Conservation (phyloP, 2,329 filamentous ascomycete species). For the Fusarium subtropicale region DNA sequence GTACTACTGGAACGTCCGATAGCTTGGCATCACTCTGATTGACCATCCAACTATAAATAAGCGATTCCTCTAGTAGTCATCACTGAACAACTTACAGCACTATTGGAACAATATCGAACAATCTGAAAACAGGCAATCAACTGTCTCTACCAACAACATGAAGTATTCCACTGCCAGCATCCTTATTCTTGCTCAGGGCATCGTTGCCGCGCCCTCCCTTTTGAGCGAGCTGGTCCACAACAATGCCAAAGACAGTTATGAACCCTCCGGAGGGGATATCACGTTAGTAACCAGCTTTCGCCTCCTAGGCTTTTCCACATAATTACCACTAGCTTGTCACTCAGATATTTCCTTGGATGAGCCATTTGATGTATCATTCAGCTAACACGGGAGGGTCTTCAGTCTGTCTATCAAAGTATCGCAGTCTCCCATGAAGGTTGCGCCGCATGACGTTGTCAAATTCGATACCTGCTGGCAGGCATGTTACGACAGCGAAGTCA, state of each 20-base stretch:
- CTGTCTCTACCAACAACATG: not conserved
- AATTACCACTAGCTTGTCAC: too few relatives aligned
- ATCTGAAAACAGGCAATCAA: not conserved
- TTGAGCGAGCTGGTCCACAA: not conserved
- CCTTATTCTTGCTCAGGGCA: not conserved
- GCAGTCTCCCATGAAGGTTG: not conserved
- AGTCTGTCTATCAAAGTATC: slow-evolving; percentile 20
- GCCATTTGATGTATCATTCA: fast-evolving
- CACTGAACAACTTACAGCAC: fast-evolving
- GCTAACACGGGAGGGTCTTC: not conserved
- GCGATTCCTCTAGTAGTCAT: fast-evolving
- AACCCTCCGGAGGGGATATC: not conserved
- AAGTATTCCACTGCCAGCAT: slow-evolving; percentile 1
- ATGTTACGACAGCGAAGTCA: fast-evolving
- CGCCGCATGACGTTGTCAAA: fast-evolving
- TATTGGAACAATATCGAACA: fast-evolving
- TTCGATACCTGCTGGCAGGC: not conserved
- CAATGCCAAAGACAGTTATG: not conserved
- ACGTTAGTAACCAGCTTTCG: slow-evolving; percentile 10
- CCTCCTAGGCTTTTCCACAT: too few relatives aligned
- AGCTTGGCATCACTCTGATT: not conserved
- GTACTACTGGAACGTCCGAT: too few relatives aligned
- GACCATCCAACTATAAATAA: not conserved
- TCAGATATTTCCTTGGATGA: fast-evolving
- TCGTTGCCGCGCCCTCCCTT: not conserved